Conservation (phyloP, 139 green algal species). For the Chlamydomonas eustigma region DNA sequence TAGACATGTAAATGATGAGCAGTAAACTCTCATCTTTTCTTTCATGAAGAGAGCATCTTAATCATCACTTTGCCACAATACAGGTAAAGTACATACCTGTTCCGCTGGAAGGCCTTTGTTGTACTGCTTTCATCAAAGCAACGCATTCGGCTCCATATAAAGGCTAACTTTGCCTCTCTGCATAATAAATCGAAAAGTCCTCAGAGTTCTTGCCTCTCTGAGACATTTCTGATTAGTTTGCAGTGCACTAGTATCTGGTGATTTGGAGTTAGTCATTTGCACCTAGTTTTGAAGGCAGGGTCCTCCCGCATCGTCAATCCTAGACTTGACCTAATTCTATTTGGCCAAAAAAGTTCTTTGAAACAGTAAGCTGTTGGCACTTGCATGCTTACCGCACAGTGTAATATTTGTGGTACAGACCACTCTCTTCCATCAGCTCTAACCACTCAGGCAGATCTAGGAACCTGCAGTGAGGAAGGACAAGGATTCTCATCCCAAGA, state of each 20-base stretch:
- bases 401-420: conserved; percentile 4
- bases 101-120: background rate
- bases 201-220: conserved; percentile 20
- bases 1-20: background rate
- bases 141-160: conserved; percentile 41
- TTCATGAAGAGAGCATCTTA: background rate
- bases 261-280: too few species aligned
- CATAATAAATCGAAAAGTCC: conserved; percentile 15
- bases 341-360: too few species aligned
- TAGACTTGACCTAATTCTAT: too few species aligned
- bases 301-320: too few species aligned
- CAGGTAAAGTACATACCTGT: background rate
- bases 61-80: background rate
- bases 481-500: too few species aligned
- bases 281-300: too few species aligned
- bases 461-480: too few species aligned
- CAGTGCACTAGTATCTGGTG: too few species aligned
- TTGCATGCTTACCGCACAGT: conserved; percentile 16
- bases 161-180: conserved; percentile 42
- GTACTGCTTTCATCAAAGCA: conserved; percentile 21
- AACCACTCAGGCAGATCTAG: conserved; percentile 17
- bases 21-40: background rate
- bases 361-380: too few species aligned
- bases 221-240: too few species aligned
- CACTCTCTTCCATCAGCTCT: conserved; percentile 22